These are phyloP conservation scores for Annulohypoxylon maeteangense DNA, from an alignment of 495 filamentous ascomycete genomes.

Conservation along the genomic window DNA sequence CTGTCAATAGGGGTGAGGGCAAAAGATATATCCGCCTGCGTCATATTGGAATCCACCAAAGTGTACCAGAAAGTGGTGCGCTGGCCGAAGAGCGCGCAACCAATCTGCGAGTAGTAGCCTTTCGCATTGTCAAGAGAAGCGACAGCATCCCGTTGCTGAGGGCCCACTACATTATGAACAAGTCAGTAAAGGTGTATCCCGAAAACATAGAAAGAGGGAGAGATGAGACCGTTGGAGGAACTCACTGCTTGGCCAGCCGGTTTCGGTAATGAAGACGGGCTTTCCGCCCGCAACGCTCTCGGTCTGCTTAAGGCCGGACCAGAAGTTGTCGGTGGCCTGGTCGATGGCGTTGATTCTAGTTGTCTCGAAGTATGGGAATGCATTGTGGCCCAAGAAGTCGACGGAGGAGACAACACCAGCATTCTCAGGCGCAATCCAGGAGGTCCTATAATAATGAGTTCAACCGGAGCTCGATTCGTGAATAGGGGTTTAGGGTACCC, in stretches of 20 bases:
- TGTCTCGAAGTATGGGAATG: constrained; percentile 74
- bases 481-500: background rate
- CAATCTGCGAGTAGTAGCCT: constrained; percentile 76
- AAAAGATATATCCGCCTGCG: constrained; percentile 41
- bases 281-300: constrained; percentile 67
- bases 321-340: constrained; percentile 67
- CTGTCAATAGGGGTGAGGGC: constrained; percentile 51
- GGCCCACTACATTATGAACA: constrained; percentile 51
- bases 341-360: constrained; percentile 70
- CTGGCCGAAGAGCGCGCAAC: constrained; percentile 70
- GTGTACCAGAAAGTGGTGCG: constrained; percentile 76
- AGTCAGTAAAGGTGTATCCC: background rate
- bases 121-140: constrained; percentile 70
- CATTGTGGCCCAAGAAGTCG: constrained; percentile 78
- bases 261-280: constrained; percentile 82
- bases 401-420: constrained; percentile 65
- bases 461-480: background rate
- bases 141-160: constrained; percentile 65
- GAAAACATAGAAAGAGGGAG: background rate
- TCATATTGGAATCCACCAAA: constrained; percentile 67
- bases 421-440: constrained; percentile 75
- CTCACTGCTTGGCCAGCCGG: constrained; percentile 78
- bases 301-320: constrained; percentile 65
- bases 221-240: constrained; percentile 6
- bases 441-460: constrained; percentile 66